Percentiles rank a stretch among this genome's conserved stretches.
phyloP scores from a whole-genome alignment of 2,329 filamentous ascomycete genomes.

The Colletotrichum musae region DNA sequence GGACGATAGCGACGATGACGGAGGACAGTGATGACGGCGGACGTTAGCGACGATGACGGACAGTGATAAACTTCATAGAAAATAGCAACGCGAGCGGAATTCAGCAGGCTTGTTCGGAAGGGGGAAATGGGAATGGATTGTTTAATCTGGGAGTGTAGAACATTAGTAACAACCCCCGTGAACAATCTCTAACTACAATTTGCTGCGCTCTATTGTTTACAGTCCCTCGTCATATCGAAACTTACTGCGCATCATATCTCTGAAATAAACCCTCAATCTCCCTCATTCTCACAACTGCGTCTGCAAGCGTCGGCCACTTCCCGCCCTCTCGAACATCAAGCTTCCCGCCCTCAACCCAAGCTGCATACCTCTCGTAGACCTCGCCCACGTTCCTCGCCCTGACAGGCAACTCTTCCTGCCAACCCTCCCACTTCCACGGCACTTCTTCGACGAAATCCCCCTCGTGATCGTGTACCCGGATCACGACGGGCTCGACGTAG shows the following conservation, averaged over 20 bases:
- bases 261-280: slow-evolving; percentile 56
- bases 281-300: slow-evolving; percentile 62
- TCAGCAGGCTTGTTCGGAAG: too few relatives aligned
- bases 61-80: too few relatives aligned
- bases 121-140: too few relatives aligned
- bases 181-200: too few relatives aligned
- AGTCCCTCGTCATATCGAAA: not conserved
- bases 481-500: slow-evolving; percentile 57
- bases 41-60: too few relatives aligned
- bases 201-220: too few relatives aligned
- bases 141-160: too few relatives aligned
- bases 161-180: too few relatives aligned
- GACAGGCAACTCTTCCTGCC: slow-evolving; percentile 62
- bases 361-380: slow-evolving; percentile 70
- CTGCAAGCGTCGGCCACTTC: slow-evolving; percentile 54
- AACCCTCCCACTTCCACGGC: slow-evolving; percentile 60
- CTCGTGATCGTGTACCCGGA: slow-evolving; percentile 65
- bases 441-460: slow-evolving; percentile 60
- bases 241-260: not conserved
- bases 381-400: slow-evolving; percentile 64
- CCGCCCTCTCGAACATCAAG: slow-evolving; percentile 44
- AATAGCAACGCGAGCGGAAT: too few relatives aligned
- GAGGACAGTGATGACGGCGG: too few relatives aligned
- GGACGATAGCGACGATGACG: too few relatives aligned
- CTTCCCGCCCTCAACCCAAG: slow-evolving; percentile 21